Percentiles rank a stretch among this genome's conserved stretches.
Conservation (phyloP, 1,284 basidiomycete genomes). For the Marasmius tenuissimus region DNA sequence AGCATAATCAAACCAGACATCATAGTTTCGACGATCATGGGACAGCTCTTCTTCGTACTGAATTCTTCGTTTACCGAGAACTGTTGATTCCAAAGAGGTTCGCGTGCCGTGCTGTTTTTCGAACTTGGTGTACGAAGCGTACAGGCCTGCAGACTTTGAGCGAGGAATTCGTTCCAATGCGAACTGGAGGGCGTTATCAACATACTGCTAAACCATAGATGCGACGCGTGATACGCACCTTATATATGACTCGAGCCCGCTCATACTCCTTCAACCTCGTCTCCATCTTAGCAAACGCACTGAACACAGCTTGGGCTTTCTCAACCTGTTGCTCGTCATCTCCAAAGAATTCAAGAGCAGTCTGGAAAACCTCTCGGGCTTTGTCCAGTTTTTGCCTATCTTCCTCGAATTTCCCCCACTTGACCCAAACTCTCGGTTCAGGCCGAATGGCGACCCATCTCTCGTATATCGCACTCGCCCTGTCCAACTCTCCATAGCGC, state of each 20-base stretch:
- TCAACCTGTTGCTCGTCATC: slow-evolving; percentile 97
- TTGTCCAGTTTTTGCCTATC: slow-evolving; percentile 87
- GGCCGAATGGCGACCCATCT: slow-evolving; percentile 93
- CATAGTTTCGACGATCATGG: slow-evolving; percentile 91
- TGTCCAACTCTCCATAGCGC: slow-evolving; percentile 88
- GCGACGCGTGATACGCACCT: slow-evolving; percentile 47
- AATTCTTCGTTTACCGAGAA: slow-evolving; percentile 93
- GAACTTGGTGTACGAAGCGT: slow-evolving; percentile 93
- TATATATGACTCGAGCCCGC: slow-evolving; percentile 95
- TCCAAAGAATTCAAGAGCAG: slow-evolving; percentile 95
- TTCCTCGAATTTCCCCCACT: slow-evolving; percentile 98
- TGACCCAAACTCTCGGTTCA: slow-evolving; percentile 95
- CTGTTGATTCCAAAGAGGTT: slow-evolving; percentile 87
- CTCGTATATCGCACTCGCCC: slow-evolving; percentile 93
- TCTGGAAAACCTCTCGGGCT: slow-evolving; percentile 94
- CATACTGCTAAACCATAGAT: slow-evolving; percentile 3
- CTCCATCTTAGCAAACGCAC: slow-evolving; percentile 98
- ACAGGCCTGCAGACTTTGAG: slow-evolving; percentile 84
- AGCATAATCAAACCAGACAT: slow-evolving; percentile 98
- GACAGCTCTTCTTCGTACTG: slow-evolving; percentile 95
- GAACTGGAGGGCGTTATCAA: slow-evolving; percentile 54
- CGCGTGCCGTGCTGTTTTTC: slow-evolving; percentile 97
- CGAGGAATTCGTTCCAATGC: slow-evolving; percentile 89
- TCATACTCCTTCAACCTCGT: slow-evolving; percentile 95
- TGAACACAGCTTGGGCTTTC: slow-evolving; percentile 95